These are phyloP conservation scores for Poa pratensis DNA, from an alignment of 176 grass and related monocot species.

Conservation along the genomic window DNA sequence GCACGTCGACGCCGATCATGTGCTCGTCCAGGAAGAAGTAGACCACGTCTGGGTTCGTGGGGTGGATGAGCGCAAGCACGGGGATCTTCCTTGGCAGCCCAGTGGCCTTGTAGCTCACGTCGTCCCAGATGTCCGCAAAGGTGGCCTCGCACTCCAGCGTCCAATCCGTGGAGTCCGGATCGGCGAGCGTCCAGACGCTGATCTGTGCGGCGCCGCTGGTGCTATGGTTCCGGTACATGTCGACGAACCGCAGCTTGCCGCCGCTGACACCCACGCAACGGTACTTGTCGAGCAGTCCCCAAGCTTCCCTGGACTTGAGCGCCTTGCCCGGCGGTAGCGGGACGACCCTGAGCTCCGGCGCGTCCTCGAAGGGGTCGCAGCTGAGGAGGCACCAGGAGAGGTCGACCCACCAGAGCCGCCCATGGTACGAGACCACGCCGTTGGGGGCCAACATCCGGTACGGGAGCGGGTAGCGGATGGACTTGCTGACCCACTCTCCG, in stretches of 20 bases:
- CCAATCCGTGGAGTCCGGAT: neutral
- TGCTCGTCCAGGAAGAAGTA: neutral
- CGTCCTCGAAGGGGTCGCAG: neutral
- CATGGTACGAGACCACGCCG: neutral
- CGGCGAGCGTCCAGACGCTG: slow-evolving; percentile 2
- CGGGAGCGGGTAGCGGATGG: neutral
- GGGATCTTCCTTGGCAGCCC: slow-evolving; percentile 5
- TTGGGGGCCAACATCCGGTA: neutral
- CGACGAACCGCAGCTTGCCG: slow-evolving; percentile 13
- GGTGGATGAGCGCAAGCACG: slow-evolving; percentile 6
- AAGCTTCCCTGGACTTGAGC: neutral
- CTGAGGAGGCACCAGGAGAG: slow-evolving; percentile 19
- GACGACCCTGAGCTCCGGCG: neutral
- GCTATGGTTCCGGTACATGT: neutral
- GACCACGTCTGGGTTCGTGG: neutral
- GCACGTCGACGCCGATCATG: neutral
- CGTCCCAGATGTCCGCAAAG: neutral
- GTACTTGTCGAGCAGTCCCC: neutral
- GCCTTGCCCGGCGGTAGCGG: neutral
- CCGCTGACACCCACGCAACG: slow-evolving; percentile 1
- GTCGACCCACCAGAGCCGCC: slow-evolving; percentile 14
- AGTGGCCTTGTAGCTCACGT: neutral
- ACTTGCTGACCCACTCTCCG: too few species aligned
- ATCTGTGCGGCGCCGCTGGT: neutral
- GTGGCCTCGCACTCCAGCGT: neutral